Base-by-base conservation (phyloP, 805 yeast genomes). In the Pichia occidentalis region DNA sequence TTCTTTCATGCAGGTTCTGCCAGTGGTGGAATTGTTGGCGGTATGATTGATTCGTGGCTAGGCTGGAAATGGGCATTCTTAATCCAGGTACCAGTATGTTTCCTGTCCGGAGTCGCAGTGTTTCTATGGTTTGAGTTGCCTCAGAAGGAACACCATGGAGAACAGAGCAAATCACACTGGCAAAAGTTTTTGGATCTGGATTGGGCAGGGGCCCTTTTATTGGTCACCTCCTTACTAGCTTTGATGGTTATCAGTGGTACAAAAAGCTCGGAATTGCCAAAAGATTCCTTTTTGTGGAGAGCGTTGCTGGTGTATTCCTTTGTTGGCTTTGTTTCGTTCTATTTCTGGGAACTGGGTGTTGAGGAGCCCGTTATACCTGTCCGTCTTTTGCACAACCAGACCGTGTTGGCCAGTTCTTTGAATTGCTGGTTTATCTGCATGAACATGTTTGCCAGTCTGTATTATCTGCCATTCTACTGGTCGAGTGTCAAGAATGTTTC, bases 1-100 rank as follows among this genome's bases (percentile, higher is more conserved):
- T 76, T 75, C 29, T 87, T 72, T 52, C 90, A 87, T 11, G 53
- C 77, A 14, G 96, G 96, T 4, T 79, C 85, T 2, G 79, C 82
- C 1, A 56, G 71, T 32, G 94, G 94, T 12, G 88, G 87, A 2
- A 54, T 73, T 4, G 51, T 75, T 29, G 83, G 81, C 21, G 86
- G 87, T 2, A 45, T 70, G 17, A 59, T 79, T 36, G 69, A 79
- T 23, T 60, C 63, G 7, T 54, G 49, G 29, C 57, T 67, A 29
- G 84, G 85, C 11, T 84, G 94, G 95, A 65, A 87, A 53, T 65
- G 63, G 60, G 75, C 80, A 2, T 77, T 76, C 50, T 47, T 66
- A 19, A 43, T 67, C 26, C 80, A 78, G 51, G 64, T 72, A 9
- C 76, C 81, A n/a, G 56, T 73, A 14, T 63, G 77, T 16, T 18